A percentile compares a stretch with the other conserved stretches of the same genome.
Evolutionary conservation across 2,329 filamentous ascomycete genomes (phyloP).

Genomic region (Bipolaris bicolor): DNA sequence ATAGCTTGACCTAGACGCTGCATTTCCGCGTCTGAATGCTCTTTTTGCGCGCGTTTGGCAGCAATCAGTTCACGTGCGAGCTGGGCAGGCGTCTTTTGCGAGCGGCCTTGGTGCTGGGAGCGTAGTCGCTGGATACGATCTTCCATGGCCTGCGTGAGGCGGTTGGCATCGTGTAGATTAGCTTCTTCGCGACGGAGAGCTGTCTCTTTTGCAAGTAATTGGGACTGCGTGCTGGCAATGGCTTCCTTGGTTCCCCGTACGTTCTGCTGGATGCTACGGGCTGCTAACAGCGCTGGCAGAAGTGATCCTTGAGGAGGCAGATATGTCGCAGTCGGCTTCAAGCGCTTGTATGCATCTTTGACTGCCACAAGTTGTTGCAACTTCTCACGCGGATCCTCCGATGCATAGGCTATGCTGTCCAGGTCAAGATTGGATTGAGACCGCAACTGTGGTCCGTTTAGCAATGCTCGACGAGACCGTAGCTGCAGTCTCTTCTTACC

Average conservation of each 20-base stretch:
- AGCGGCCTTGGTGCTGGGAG: slow-evolving; percentile 62
- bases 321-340: slow-evolving; percentile 67
- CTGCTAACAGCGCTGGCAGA: slow-evolving; percentile 72
- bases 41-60: slow-evolving; percentile 65
- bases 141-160: slow-evolving; percentile 57
- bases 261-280: slow-evolving; percentile 69
- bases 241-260: slow-evolving; percentile 69
- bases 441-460: slow-evolving; percentile 53
- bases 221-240: slow-evolving; percentile 54
- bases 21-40: slow-evolving; percentile 66
- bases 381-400: slow-evolving; percentile 42
- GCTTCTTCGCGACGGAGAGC: slow-evolving; percentile 54
- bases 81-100: slow-evolving; percentile 65
- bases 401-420: slow-evolving; percentile 40
- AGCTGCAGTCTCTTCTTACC: slow-evolving; percentile 39
- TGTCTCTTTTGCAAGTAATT: slow-evolving; percentile 48
- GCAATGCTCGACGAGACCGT: not conserved
- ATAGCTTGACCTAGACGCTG: slow-evolving; percentile 67
- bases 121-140: slow-evolving; percentile 66
- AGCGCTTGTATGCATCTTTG: slow-evolving; percentile 68
- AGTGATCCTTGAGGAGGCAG: slow-evolving; percentile 71
- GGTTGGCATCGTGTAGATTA: slow-evolving; percentile 55
- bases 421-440: slow-evolving; percentile 34
- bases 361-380: slow-evolving; percentile 59
- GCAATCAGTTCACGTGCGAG: slow-evolving; percentile 67